Conservation (phyloP, 352 stramenopile species). For the Aphanomyces astaci region DNA sequence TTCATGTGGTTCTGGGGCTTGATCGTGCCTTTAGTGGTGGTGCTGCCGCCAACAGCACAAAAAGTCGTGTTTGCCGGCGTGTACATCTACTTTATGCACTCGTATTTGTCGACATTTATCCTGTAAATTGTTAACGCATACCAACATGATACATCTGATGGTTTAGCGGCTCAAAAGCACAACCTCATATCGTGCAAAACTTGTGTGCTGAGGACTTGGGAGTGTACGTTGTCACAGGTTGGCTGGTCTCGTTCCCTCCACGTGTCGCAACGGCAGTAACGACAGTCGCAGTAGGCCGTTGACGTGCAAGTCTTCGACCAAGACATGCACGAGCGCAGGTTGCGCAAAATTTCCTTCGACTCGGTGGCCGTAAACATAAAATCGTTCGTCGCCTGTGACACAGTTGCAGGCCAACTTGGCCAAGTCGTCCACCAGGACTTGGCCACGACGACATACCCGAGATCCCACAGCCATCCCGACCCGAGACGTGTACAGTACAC, state of each 20-base stretch:
- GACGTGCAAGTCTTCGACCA: not conserved
- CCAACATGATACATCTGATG: not conserved
- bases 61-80: slow-evolving; percentile 47
- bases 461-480: not conserved
- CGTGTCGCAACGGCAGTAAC: not conserved
- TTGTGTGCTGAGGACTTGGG: too few species aligned
- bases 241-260: too few species aligned
- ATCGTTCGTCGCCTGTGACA: not conserved
- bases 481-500: not conserved
- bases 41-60: slow-evolving; percentile 52
- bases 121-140: not conserved
- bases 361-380: not conserved
- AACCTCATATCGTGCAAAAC: too few species aligned
- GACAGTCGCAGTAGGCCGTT: not conserved
- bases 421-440: not conserved
- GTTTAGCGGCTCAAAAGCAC: too few species aligned
- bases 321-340: not conserved
- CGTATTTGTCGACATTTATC: slow-evolving; percentile 38
- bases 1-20: slow-evolving; percentile 81
- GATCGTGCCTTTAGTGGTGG: slow-evolving; percentile 54
- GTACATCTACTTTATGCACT: slow-evolving; percentile 73
- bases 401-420: not conserved
- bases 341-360: not conserved
- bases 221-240: too few species aligned
- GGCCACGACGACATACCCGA: not conserved